Evolutionary conservation across 345 rosid genomes (phyloP), one percentile per base, ranked within the genome.

Genomic region (Kandelia obovata): DNA sequence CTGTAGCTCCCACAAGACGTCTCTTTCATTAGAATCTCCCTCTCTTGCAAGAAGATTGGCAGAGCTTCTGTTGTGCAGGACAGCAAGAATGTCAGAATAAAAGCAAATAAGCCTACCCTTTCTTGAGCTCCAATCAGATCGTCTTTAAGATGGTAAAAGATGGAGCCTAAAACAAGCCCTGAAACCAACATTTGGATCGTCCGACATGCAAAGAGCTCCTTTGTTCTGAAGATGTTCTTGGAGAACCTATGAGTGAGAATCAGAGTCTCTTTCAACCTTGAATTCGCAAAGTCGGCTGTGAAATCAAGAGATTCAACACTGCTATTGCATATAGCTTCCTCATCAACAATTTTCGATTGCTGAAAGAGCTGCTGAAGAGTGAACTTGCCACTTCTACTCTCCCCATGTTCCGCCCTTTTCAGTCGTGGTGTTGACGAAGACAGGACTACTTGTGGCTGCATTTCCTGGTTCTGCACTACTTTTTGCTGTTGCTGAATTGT

Each of bases 21-120:
- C 68, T 94, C 98, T 78, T 80, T 90, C 88, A 89, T 85, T 5
- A 95, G 86, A 74, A 95, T 95, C 82, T 95, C 89, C 77, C 96
- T 86, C 64, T 95, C 99, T 83, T 90, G 96, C 55, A 92, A 73
- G 71, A 92, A 95, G 30, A 92, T 80, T 5, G 99, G 99, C 16
- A 95, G 86, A 46, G 96, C 97, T 81, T 95, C 97, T 58, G 89
- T 87, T 63, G 96, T 85, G 80, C 85, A 82, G 35, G 99, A 87
- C 8, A 95, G 79, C 86, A 92, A 73, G 80, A 92, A 92, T 11
- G 97, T 95, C 67, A 95, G 70, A 76, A 87, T 84, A 73, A 95
- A 95, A 0, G 99, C 99, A 64, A 92, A 95, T 32, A 95, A 78
- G 15, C 99, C 99, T n/a, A 95, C 97, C 61, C 86, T 83, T 78